A percentile compares a stretch with the other conserved stretches of the same genome.
phyloP scores from a whole-genome alignment of 495 filamentous ascomycete genomes.

The Talaromyces thailandensis region DNA sequence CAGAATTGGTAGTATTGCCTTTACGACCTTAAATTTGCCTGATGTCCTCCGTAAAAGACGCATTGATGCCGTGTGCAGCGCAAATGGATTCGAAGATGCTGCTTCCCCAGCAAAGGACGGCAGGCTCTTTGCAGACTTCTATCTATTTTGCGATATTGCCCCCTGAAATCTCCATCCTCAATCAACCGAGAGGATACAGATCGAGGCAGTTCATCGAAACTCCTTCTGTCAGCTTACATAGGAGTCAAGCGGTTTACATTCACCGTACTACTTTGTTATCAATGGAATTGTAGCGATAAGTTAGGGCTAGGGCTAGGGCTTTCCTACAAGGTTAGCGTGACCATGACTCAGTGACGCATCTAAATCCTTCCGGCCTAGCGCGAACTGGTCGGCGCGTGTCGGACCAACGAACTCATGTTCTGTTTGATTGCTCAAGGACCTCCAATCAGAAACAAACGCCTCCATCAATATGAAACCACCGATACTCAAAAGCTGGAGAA shows the following conservation, averaged over 20 bases:
- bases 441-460: background rate
- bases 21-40: background rate
- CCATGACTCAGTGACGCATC: background rate
- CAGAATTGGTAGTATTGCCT: background rate
- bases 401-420: background rate
- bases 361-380: background rate
- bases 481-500: background rate
- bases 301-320: constrained; percentile 2
- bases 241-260: too few species aligned
- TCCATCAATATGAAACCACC: background rate
- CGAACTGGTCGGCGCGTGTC: background rate
- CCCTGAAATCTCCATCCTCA: too few species aligned
- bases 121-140: background rate
- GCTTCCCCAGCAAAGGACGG: background rate
- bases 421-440: background rate
- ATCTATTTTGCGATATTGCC: background rate
- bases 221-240: too few species aligned
- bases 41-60: background rate
- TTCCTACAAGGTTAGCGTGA: background rate
- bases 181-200: too few species aligned
- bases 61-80: background rate
- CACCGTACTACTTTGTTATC: too few species aligned
- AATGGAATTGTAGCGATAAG: too few species aligned
- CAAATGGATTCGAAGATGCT: background rate
- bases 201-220: too few species aligned